Evolutionary conservation across 257 asterid genomes (phyloP), one percentile per base, ranked within the genome.

Genomic region (Petunia axillaris): DNA sequence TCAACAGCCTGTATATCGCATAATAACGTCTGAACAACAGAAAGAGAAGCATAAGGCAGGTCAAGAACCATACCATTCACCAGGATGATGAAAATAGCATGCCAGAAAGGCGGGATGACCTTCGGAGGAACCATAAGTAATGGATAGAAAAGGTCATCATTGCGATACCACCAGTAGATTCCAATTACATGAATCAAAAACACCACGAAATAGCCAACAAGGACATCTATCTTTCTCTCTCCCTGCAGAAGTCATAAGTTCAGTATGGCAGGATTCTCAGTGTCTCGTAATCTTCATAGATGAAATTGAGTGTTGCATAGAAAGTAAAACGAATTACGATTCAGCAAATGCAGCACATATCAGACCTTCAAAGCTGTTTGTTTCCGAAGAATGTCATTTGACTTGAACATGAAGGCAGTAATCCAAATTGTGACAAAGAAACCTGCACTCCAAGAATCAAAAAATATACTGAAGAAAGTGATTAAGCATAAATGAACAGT

Each of bases 281-380:
- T 73, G 59, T 50, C 38, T 35, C 62, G 64, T 79, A 36, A 38
- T 80, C 68, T 35, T 8, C 36, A 9, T 8, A 71, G 50, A 10
- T 50, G 48, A 44, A 60, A 82, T 54, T 35, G 7, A 38, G 52
- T 16, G 16, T 15, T 11, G 77, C 48, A 81, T 60, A 11, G 46
- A 53, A 53, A 60, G 58, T n/a, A 60, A 43, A 73, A 80, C 55
- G 81, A 66, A 58, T 44, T 77, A 71, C 2, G 67, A 13, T 44
- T 78, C 66, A 80, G 77, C 37, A 53, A 35, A 83, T 59, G 82
- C 76, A 80, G 82, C 54, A 13, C 8, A 60, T 74, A 85, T 50
- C 84, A 0, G 80, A 93, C 98, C 98, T 94, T 94, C 55, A 94
- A 90, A 84, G 98, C 97, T 84, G 98, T 94, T 87, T 93, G 98